A percentile compares a stretch with the other conserved stretches of the same genome.
Evolutionary conservation across 2,329 filamentous ascomycete genomes (phyloP).

Genomic region (Waltergamsia citrina): DNA sequence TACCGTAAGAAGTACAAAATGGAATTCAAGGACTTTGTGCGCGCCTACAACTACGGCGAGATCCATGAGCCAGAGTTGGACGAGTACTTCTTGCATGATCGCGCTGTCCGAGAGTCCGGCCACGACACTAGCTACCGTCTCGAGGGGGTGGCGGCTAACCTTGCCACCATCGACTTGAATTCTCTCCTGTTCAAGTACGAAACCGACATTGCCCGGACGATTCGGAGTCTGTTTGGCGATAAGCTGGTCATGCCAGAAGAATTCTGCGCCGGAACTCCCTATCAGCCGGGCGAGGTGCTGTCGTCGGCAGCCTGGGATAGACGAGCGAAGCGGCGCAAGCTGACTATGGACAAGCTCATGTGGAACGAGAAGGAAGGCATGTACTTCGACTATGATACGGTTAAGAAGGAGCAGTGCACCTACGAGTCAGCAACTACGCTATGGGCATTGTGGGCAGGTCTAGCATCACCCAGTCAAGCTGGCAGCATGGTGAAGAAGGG

Average conservation of each 20-base stretch:
- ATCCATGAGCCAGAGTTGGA: slow-evolving; percentile 83
- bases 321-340: slow-evolving; percentile 73
- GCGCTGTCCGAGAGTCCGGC: slow-evolving; percentile 89
- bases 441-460: slow-evolving; percentile 95
- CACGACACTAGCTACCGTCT: slow-evolving; percentile 95
- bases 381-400: slow-evolving; percentile 96
- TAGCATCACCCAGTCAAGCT: slow-evolving; percentile 80
- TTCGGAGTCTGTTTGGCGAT: slow-evolving; percentile 77
- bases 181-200: slow-evolving; percentile 96
- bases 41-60: slow-evolving; percentile 72
- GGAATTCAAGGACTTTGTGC: slow-evolving; percentile 74
- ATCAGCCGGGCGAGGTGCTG: slow-evolving; percentile 61
- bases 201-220: slow-evolving; percentile 79
- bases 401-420: slow-evolving; percentile 65
- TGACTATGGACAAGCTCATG: slow-evolving; percentile 82
- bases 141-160: slow-evolving; percentile 75
- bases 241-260: slow-evolving; percentile 72
- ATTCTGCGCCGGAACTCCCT: slow-evolving; percentile 59
- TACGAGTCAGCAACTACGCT: slow-evolving; percentile 94
- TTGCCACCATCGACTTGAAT: slow-evolving; percentile 92
- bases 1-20: slow-evolving; percentile 79
- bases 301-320: slow-evolving; percentile 87
- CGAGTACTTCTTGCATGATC: slow-evolving; percentile 91
- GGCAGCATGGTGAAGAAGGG: slow-evolving; percentile 70
- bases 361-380: slow-evolving; percentile 90